These are phyloP conservation scores for Entomophthora muscae DNA, from an alignment of 371 early-diverging fungal genomes.

Conservation along the genomic window DNA sequence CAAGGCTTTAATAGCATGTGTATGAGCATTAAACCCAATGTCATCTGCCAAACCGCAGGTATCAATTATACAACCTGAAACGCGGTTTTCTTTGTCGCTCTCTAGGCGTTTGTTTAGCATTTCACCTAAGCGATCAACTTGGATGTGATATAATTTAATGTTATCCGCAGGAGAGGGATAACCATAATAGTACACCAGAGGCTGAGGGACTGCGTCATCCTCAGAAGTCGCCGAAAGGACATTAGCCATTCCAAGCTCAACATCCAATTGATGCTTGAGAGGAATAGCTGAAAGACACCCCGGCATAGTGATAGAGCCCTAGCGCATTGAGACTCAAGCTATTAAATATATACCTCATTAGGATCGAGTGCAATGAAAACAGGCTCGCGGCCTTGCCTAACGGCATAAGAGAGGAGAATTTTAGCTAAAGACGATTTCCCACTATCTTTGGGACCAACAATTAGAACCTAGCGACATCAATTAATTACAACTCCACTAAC, in stretches of 20 bases:
- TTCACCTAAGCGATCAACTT: slow-evolving; percentile 37
- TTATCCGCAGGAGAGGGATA: slow-evolving; percentile 57
- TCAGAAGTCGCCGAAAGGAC: slow-evolving; percentile 40
- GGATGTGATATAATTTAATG: slow-evolving; percentile 44
- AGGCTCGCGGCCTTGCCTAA: slow-evolving; percentile 52
- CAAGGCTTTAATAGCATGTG: slow-evolving; percentile 42
- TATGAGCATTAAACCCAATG: slow-evolving; percentile 39
- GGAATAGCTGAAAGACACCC: slow-evolving; percentile 67
- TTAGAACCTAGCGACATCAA: slow-evolving; percentile 33
- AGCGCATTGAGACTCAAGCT: neutral
- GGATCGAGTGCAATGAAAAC: slow-evolving; percentile 76
- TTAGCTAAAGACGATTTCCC: slow-evolving; percentile 80
- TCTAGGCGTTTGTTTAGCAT: slow-evolving; percentile 43
- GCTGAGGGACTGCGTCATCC: slow-evolving; percentile 46
- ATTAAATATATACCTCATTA: slow-evolving; percentile 28
- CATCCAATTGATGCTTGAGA: slow-evolving; percentile 52
- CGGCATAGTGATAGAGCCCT: slow-evolving; percentile 73
- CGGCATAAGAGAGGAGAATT: slow-evolving; percentile 66
- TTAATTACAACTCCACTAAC: neutral
- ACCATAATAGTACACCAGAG: slow-evolving; percentile 85
- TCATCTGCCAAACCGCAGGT: slow-evolving; percentile 40
- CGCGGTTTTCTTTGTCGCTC: slow-evolving; percentile 33
- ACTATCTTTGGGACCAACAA: slow-evolving; percentile 78
- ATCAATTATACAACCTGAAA: slow-evolving; percentile 45
- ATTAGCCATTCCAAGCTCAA: slow-evolving; percentile 76